These are phyloP conservation scores for Elaeis oleifera DNA, from an alignment of 202 grass and related monocot genomes.

Conservation along the genomic window DNA sequence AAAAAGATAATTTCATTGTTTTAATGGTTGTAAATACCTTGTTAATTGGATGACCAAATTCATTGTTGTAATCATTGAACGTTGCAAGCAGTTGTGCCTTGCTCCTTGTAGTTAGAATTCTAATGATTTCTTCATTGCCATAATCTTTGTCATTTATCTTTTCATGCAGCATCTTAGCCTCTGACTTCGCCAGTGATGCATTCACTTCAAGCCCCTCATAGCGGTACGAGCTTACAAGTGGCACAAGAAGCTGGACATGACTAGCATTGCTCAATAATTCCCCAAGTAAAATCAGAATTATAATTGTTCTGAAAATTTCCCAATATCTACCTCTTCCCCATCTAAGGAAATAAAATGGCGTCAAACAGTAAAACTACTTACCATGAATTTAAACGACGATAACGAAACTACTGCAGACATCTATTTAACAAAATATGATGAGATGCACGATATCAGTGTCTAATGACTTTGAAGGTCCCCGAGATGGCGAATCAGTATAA, in stretches of 20 bases:
- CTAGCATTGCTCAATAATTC: too few relatives aligned
- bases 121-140: slow-evolving; percentile 14
- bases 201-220: slow-evolving; percentile 18
- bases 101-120: slow-evolving; percentile 15
- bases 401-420: too few relatives aligned
- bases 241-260: slow-evolving; percentile 10
- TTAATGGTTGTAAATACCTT: not conserved
- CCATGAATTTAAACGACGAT: too few relatives aligned
- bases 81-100: slow-evolving; percentile 14
- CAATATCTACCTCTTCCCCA: too few relatives aligned
- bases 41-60: slow-evolving; percentile 12
- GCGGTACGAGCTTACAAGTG: slow-evolving; percentile 2
- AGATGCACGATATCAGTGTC: too few relatives aligned
- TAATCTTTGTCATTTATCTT: slow-evolving; percentile 4
- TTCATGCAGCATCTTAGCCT: slow-evolving; percentile 10
- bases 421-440: too few relatives aligned
- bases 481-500: too few relatives aligned
- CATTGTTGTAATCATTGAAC: slow-evolving; percentile 9
- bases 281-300: too few relatives aligned
- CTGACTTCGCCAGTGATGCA: not conserved
- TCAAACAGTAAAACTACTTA: not conserved
- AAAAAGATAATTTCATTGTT: too few relatives aligned
- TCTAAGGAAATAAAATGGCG: not conserved
- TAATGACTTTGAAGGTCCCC: too few relatives aligned
- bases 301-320: too few relatives aligned